A percentile compares a stretch with the other conserved stretches of the same genome.
Conservation (phyloP, 2,329 filamentous ascomycete species). For the Huntiella abstrusa region DNA sequence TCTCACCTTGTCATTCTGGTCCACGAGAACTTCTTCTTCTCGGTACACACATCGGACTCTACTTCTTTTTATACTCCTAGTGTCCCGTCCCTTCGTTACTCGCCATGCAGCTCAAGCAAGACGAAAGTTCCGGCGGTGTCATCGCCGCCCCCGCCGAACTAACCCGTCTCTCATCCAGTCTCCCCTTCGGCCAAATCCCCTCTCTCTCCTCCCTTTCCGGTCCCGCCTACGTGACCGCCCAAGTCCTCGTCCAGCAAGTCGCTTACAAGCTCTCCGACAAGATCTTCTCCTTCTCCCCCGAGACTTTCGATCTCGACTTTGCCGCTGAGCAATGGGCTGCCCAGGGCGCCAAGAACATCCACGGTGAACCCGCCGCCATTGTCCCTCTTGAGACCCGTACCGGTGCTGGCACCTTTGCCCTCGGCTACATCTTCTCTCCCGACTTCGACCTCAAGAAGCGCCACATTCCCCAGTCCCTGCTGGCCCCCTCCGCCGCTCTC, state of each 20-base stretch:
- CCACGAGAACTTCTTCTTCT: neutral
- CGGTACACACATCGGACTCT: neutral
- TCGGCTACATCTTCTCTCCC: slow-evolving; percentile 94
- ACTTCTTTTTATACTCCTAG: neutral
- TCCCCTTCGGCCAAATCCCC: slow-evolving; percentile 39
- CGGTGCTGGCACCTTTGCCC: slow-evolving; percentile 75
- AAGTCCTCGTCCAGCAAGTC: slow-evolving; percentile 87
- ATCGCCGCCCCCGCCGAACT: slow-evolving; percentile 5
- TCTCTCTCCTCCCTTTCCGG: slow-evolving; percentile 49
- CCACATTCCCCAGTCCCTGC: slow-evolving; percentile 74
- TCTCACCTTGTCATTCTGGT: neutral
- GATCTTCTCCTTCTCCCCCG: slow-evolving; percentile 90
- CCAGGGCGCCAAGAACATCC: slow-evolving; percentile 54
- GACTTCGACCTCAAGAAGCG: slow-evolving; percentile 88
- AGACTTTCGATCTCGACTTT: slow-evolving; percentile 77
- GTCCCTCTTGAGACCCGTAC: slow-evolving; percentile 69
- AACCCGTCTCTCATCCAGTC: slow-evolving; percentile 25
- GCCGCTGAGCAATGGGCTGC: slow-evolving; percentile 63
- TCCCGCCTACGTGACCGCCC: slow-evolving; percentile 81
- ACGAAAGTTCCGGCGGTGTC: slow-evolving; percentile 11
- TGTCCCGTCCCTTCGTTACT: neutral
- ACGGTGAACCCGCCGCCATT: slow-evolving; percentile 62
- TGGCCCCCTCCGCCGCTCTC: slow-evolving; percentile 71
- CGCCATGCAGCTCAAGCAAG: slow-evolving; percentile 13
- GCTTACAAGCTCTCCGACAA: slow-evolving; percentile 91